phyloP scores from a whole-genome alignment of 352 stramenopile genomes.

The Phytopythium helicoides region DNA sequence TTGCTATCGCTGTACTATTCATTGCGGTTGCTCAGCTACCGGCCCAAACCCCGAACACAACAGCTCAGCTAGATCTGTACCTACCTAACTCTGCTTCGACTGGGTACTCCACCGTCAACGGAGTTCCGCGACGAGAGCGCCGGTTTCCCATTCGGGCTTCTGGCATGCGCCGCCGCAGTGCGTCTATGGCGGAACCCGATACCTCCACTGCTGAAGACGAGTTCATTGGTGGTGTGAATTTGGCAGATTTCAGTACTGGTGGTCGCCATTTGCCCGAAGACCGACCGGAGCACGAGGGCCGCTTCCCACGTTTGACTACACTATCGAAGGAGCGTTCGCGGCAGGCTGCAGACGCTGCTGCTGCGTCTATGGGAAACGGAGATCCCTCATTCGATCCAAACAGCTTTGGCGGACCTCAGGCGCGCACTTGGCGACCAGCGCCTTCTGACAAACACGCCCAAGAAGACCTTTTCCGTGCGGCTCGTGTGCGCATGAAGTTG shows the following conservation, averaged over 20 bases:
- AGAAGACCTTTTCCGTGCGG: conserved; percentile 73
- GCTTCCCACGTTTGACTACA: conserved; percentile 35
- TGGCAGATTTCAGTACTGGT: neutral
- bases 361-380: neutral
- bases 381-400: conserved; percentile 1
- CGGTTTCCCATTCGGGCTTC: conserved; percentile 22
- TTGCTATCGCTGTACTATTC: conserved; percentile 36
- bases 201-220: neutral
- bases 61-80: too few relatives aligned
- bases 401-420: conserved; percentile 5
- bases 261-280: neutral
- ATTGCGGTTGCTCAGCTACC: conserved; percentile 31
- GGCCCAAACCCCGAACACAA: neutral
- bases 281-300: conserved; percentile 13
- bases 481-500: conserved; percentile 77
- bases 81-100: neutral
- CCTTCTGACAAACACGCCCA: conserved; percentile 64
- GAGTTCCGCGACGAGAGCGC: conserved; percentile 11
- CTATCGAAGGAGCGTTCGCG: conserved; percentile 29
- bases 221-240: too few relatives aligned
- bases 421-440: conserved; percentile 31
- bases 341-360: conserved; percentile 7
- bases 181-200: conserved; percentile 3
- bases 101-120: conserved; percentile 4
- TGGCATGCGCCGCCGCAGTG: neutral